phyloP scores from a whole-genome alignment of 495 filamentous ascomycete species.

The Podospora pseudocomata region DNA sequence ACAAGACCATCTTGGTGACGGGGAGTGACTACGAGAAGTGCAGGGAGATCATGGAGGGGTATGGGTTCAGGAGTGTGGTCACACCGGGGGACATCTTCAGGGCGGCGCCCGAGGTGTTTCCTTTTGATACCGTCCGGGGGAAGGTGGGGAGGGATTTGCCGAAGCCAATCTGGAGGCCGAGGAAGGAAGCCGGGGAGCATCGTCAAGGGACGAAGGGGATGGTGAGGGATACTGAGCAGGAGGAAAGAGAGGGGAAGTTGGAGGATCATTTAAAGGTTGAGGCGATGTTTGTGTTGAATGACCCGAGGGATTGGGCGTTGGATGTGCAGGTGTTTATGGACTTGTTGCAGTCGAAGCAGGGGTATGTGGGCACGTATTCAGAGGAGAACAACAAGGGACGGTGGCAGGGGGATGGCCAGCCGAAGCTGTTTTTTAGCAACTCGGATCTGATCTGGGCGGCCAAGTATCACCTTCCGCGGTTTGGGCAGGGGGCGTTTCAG shows the following conservation, averaged over 20 bases:
- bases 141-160: conserved; percentile 51
- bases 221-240: background rate
- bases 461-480: conserved; percentile 74
- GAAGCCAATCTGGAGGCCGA: conserved; percentile 24
- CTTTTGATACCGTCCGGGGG: conserved; percentile 54
- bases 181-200: too few species aligned
- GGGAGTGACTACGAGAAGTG: conserved; percentile 78
- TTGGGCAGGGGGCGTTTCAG: conserved; percentile 91
- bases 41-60: conserved; percentile 64
- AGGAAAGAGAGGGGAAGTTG: background rate
- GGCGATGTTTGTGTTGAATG: conserved; percentile 85
- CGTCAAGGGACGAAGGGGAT: background rate
- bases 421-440: conserved; percentile 78
- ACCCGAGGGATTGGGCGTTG: conserved; percentile 91
- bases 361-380: conserved; percentile 74
- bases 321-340: conserved; percentile 80
- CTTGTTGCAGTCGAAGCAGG: conserved; percentile 67
- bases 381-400: conserved; percentile 58
- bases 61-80: conserved; percentile 78
- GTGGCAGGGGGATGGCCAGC: conserved; percentile 75
- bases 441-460: conserved; percentile 88
- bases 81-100: conserved; percentile 79
- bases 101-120: conserved; percentile 72
- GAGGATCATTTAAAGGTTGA: conserved; percentile 61
- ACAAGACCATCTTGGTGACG: conserved; percentile 75